Evolutionary conservation across 2,329 filamentous ascomycete species (phyloP).

Genomic region (Tolypocladium endophyticum): DNA sequence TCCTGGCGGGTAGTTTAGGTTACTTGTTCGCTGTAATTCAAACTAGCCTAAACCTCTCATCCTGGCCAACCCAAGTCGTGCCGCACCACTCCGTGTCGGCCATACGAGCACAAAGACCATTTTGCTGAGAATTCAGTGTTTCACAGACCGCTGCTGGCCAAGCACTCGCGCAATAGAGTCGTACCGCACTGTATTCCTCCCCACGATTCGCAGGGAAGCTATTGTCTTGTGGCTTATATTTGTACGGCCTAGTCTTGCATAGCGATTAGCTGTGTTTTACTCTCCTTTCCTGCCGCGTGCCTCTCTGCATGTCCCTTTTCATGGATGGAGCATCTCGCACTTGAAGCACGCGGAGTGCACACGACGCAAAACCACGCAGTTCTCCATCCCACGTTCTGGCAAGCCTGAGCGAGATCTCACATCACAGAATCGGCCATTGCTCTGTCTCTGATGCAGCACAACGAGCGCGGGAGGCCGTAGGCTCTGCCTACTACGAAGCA

Average conservation of each 20-base stretch:
- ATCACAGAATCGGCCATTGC: neutral
- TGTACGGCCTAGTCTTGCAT: neutral
- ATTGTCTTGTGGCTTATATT: neutral
- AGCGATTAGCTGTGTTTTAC: conserved; percentile 1
- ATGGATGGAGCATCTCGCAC: neutral
- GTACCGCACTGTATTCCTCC: neutral
- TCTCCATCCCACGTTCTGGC: neutral
- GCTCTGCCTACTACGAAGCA: neutral
- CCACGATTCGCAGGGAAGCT: neutral
- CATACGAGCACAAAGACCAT: neutral
- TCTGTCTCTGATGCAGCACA: neutral
- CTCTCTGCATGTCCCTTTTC: neutral
- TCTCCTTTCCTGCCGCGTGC: conserved; percentile 2
- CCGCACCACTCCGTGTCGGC: neutral
- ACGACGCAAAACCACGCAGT: neutral
- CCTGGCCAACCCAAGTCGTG: neutral
- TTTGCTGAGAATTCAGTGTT: neutral
- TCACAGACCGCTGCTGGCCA: neutral
- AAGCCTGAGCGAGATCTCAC: neutral
- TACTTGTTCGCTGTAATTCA: too few species aligned
- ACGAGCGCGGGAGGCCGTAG: neutral
- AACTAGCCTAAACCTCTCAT: neutral
- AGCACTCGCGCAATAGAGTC: neutral
- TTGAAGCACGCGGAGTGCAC: neutral
- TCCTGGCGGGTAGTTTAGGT: neutral